Evolutionary conservation across 2,329 filamentous ascomycete species (phyloP), one percentile per base, ranked within the genome.

Genomic region (Xylaria sp.): DNA sequence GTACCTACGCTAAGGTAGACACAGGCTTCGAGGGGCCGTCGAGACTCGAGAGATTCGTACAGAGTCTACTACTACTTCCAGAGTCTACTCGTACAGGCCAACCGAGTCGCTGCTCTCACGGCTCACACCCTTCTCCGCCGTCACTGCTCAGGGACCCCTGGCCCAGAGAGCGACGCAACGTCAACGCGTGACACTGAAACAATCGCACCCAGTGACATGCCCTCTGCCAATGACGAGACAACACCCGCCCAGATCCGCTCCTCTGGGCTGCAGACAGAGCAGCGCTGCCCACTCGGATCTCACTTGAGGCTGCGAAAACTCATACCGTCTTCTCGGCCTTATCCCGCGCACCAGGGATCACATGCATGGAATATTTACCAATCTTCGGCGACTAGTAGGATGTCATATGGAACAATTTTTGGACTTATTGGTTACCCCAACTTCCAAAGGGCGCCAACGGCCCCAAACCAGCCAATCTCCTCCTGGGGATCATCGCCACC

Each of bases 311-410:
- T 30, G 23, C 23, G 23, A 30, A 30, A 30, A 30, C 37, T 42
- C 10, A 46, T 13, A 37, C 23, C 30, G 47, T 44, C 44, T 57
- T 51, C 50, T 62, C 59, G 62, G 61, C 51, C 59, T 59, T 68
- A 67, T 69, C 62, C 66, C 63, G 66, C 64, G 62, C 65, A 60
- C 66, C 60, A 59, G 57, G 63, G 64, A 67, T 69, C 68, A 69
- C 68, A 68, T 70, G 68, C 63, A 59, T 63, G 54, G 61, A 60
- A 55, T 53, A 48, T 52, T 49, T 54, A 35, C 30, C 44, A 30
- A 39, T 11, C 50, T 47, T 54, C 30, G 50, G 56, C 51, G 50
- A 55, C 48, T 51, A 37, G 53, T 4, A 50, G 47, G 46, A 52
- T 47, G 49, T 2, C 58, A 68, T 46, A 53, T 65, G 66, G 63